Base-by-base conservation (phyloP, 495 filamentous ascomycete genomes). In the Aspergillus homomorphus region DNA sequence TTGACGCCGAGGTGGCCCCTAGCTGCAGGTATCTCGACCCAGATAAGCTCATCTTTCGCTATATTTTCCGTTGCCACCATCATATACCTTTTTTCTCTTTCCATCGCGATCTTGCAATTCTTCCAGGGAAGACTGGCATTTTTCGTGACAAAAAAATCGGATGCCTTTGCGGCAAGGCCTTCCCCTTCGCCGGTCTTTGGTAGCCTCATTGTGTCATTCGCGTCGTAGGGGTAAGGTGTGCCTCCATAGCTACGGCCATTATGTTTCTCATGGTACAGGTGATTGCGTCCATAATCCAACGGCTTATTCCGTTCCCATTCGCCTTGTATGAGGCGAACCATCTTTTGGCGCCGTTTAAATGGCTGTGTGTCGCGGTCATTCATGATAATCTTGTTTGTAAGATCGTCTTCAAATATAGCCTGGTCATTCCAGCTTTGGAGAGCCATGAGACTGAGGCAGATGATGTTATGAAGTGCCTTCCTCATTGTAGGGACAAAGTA, bases 361-460 rank as follows among this genome's bases (percentile, higher is more conserved):
- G 45, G 48, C 4, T 54, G 10, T 23, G 4, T 28, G 24, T 75
- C 71, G 5, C 48, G 48, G 10, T 30, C 48, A 1, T 18, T 24
- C 54, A 62, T 60, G 18, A 48, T 46, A 9, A 62, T 7, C 45
- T 54, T 62, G 20, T 57, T 19, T 5, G 38, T 4, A 16, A 69
- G 45, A 30, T 63, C 54, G 9, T 41, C 52, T 4, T 69, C 59
- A 10, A 66, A 59, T 1, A 45, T 22, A 15, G 54, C 15, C 28
- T 64, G 65, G 28, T 75, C 73, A 21, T 67, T 49, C 67, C 69
- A 71, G 18, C 59, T 56, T 26, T 66, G 64, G 23, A 72, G 54
- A 22, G 64, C 64, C 28, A 58, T 30, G 14, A 76, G 61, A 42
- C 67, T 62, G 19, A 74, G 64, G 41, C 60, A 63, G 41, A 66